A percentile compares a stretch with the other conserved stretches of the same genome.
These are phyloP conservation scores for Dorcoceras hygrometricum DNA, from an alignment of 257 asterid species.

Conservation along the genomic window DNA sequence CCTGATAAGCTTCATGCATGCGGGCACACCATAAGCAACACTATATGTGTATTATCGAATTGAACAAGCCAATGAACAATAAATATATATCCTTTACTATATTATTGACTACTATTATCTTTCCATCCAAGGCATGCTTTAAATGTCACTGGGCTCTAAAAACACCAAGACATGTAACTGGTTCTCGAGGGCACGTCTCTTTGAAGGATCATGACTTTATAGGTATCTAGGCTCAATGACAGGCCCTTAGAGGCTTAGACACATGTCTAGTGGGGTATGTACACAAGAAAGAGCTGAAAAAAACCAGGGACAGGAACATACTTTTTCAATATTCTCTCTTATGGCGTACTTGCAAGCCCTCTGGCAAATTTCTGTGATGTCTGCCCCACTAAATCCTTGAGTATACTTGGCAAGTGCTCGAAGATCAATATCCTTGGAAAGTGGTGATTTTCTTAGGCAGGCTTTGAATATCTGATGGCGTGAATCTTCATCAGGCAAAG, in stretches of 20 bases:
- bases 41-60: not conserved
- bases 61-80: not conserved
- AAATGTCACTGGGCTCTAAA: not conserved
- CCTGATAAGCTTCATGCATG: no score
- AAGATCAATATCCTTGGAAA: conserved; percentile 47
- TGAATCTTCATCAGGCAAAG: conserved; percentile 64
- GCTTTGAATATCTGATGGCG: conserved; percentile 59
- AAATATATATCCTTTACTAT: not conserved
- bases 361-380: conserved; percentile 62
- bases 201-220: not conserved
- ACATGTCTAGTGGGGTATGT: not conserved
- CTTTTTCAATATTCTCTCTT: conserved; percentile 52
- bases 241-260: not conserved
- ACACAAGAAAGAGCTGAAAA: not conserved
- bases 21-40: no score
- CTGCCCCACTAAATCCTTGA: conserved; percentile 67
- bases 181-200: not conserved
- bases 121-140: not conserved
- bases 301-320: conserved; percentile 13
- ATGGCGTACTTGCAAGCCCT: conserved; percentile 62
- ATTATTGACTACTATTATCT: not conserved
- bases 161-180: not conserved
- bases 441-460: conserved; percentile 61
- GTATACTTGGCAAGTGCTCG: conserved; percentile 58
- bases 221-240: not conserved